Evolutionary conservation across 2,329 filamentous ascomycete species (phyloP).

Genomic region (Trichoderma sp.): DNA sequence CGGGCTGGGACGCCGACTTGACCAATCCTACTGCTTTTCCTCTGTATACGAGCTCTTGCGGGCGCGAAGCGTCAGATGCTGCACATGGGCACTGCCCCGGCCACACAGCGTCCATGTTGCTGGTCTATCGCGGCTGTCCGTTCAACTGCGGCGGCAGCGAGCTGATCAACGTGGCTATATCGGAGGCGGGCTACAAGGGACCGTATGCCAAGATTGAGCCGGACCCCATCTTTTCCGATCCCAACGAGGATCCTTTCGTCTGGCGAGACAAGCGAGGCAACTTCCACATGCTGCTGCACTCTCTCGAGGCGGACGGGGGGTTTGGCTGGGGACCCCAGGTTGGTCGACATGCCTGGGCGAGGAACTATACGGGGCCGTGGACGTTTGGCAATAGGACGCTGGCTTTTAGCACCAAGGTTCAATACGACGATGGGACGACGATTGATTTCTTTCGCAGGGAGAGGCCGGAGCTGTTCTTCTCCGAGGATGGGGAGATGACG

Average conservation of each 20-base stretch:
- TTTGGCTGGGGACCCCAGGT: conserved; percentile 37
- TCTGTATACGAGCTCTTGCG: conserved; percentile 31
- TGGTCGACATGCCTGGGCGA: conserved; percentile 38
- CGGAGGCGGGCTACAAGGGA: conserved; percentile 27
- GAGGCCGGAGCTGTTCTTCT: conserved; percentile 53
- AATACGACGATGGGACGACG: conserved; percentile 44
- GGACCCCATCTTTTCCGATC: conserved; percentile 30
- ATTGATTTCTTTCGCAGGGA: conserved; percentile 49
- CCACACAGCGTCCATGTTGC: conserved; percentile 30
- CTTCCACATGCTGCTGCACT: conserved; percentile 41
- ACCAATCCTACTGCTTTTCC: conserved; percentile 50
- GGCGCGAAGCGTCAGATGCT: background rate
- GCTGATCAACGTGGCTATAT: conserved; percentile 32
- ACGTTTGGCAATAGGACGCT: conserved; percentile 35
- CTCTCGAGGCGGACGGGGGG: conserved; percentile 36
- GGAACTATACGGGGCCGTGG: conserved; percentile 37
- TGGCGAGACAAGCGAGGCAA: conserved; percentile 41
- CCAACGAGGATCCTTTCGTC: conserved; percentile 40
- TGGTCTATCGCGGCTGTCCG: conserved; percentile 33
- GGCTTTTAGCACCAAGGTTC: conserved; percentile 38
- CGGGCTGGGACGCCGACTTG: conserved; percentile 34
- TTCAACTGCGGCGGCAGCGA: conserved; percentile 30
- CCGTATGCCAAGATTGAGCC: conserved; percentile 31
- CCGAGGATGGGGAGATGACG: conserved; percentile 48
- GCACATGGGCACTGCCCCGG: conserved; percentile 4